Evolutionary conservation across 2,329 filamentous ascomycete genomes (phyloP).

Genomic region (Colletotrichum zoysiae): DNA sequence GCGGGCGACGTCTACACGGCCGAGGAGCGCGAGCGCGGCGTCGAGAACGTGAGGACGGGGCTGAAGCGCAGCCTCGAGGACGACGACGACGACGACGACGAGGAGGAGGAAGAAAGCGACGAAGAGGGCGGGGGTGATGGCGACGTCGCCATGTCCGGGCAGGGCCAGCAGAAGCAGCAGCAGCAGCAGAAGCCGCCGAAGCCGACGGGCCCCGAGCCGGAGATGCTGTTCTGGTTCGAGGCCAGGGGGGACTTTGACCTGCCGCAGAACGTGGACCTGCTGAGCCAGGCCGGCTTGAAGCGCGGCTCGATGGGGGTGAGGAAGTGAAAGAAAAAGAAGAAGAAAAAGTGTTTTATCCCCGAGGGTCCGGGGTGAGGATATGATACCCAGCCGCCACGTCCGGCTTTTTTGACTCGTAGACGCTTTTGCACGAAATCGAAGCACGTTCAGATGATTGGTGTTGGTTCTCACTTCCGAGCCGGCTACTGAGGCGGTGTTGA

Average conservation of each 20-base stretch:
- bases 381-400: constrained; percentile 41
- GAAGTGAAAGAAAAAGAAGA: neutral
- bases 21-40: constrained; percentile 75
- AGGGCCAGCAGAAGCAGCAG: constrained; percentile 45
- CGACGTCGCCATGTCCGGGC: constrained; percentile 52
- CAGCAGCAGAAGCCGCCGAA: constrained; percentile 47
- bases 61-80: constrained; percentile 68
- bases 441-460: neutral
- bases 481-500: neutral
- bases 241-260: constrained; percentile 60
- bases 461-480: neutral
- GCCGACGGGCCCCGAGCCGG: constrained; percentile 55
- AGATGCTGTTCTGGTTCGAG: constrained; percentile 62
- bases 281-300: constrained; percentile 50
- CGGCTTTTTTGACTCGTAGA: constrained; percentile 4
- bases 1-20: constrained; percentile 76
- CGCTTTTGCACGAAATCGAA: neutral
- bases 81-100: constrained; percentile 65
- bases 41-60: constrained; percentile 80
- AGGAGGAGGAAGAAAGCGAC: constrained; percentile 65
- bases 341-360: neutral
- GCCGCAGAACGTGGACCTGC: constrained; percentile 59
- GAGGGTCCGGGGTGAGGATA: constrained; percentile 5
- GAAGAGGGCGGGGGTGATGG: constrained; percentile 62
- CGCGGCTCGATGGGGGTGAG: constrained; percentile 26